Conservation (phyloP, 2,329 filamentous ascomycete genomes). For the Dactylellina parvicollis region DNA sequence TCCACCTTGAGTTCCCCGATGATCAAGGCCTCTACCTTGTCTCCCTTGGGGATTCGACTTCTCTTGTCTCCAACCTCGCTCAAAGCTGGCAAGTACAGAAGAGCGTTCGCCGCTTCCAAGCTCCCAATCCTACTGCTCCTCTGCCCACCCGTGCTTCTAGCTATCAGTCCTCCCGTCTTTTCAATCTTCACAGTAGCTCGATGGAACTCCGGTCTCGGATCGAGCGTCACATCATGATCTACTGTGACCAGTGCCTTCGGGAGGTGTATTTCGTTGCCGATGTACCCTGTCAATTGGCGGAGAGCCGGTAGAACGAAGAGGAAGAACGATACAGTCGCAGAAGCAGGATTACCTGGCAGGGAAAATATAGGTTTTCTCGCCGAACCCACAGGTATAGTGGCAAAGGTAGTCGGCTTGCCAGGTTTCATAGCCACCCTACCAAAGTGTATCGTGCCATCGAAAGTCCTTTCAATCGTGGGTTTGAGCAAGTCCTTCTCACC, state of each 20-base stretch:
- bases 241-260: conserved; percentile 77
- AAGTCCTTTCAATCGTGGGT: conserved; percentile 87
- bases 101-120: conserved; percentile 84
- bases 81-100: conserved; percentile 77
- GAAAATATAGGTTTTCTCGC: conserved; percentile 84
- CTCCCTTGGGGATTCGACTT: conserved; percentile 62
- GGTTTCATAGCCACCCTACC: conserved; percentile 98
- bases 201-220: conserved; percentile 87
- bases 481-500: conserved; percentile 96
- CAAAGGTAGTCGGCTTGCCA: conserved; percentile 96
- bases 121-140: conserved; percentile 90
- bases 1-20: conserved; percentile 69
- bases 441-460: conserved; percentile 95
- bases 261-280: conserved; percentile 69
- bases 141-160: conserved; percentile 86
- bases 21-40: conserved; percentile 76
- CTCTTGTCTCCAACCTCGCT: conserved; percentile 75
- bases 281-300: conserved; percentile 77
- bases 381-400: conserved; percentile 70
- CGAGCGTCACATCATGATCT: conserved; percentile 76
- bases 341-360: conserved; percentile 91
- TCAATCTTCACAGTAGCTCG: conserved; percentile 77
- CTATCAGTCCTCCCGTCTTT: conserved; percentile 71
- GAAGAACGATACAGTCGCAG: conserved; percentile 90
- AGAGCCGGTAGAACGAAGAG: conserved; percentile 90